phyloP scores from a whole-genome alignment of 495 filamentous ascomycete species.

The Penicillium chermesinum region DNA sequence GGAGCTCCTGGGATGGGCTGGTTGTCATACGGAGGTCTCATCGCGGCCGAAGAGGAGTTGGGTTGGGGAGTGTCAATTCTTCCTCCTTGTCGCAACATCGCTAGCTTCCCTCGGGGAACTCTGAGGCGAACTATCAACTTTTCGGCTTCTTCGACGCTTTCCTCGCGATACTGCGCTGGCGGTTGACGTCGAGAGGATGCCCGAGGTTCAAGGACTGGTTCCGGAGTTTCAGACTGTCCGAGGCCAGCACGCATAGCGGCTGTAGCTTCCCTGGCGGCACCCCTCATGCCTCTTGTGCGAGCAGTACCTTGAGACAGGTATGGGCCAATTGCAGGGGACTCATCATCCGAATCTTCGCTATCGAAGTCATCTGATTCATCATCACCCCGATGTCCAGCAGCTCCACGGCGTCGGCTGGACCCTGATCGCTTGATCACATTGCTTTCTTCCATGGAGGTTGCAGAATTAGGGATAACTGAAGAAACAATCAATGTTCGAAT shows the following conservation, averaged over 20 bases:
- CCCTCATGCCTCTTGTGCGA: conserved; percentile 80
- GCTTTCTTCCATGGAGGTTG: conserved; percentile 71
- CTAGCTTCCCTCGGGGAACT: conserved; percentile 52
- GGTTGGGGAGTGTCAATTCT: conserved; percentile 15
- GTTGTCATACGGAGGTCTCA: conserved; percentile 54
- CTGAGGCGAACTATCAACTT: conserved; percentile 68
- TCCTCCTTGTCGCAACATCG: conserved; percentile 19
- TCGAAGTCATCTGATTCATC: conserved; percentile 86
- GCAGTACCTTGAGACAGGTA: conserved; percentile 71
- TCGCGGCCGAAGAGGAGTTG: conserved; percentile 35
- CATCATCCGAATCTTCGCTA: conserved; percentile 78
- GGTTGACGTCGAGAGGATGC: conserved; percentile 56
- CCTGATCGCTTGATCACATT: conserved; percentile 75
- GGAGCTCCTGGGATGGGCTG: conserved; percentile 27
- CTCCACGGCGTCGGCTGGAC: conserved; percentile 45
- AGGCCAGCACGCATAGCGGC: conserved; percentile 66
- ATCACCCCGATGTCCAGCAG: conserved; percentile 47
- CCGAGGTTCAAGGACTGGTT: conserved; percentile 64
- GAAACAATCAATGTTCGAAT: conserved; percentile 89
- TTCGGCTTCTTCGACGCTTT: conserved; percentile 60
- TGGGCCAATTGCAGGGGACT: conserved; percentile 70
- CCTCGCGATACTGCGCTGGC: conserved; percentile 52
- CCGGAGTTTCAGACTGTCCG: conserved; percentile 85
- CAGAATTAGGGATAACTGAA: conserved; percentile 82
- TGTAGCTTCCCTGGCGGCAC: conserved; percentile 77